phyloP scores from a whole-genome alignment of 805 yeast species.

The Nakazawaea peltata region DNA sequence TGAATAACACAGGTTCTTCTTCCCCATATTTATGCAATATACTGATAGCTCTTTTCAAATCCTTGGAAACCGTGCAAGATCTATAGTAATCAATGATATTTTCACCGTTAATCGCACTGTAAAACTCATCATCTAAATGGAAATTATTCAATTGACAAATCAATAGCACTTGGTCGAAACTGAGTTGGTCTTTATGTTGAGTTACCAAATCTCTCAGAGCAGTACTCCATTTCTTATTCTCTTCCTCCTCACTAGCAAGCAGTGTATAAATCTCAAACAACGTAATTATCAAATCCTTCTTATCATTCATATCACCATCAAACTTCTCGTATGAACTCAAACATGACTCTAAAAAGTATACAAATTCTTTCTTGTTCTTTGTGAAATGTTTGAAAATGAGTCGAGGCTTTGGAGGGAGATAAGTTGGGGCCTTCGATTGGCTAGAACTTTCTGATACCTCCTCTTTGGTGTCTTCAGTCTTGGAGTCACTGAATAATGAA shows the following conservation, averaged over 20 bases:
- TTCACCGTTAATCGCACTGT: constrained; percentile 29
- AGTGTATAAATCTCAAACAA: constrained; percentile 75
- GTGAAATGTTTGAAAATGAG: constrained; percentile 81
- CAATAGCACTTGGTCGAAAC: constrained; percentile 45
- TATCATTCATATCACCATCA: constrained; percentile 65
- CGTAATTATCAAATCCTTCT: constrained; percentile 66
- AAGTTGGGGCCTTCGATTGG: constrained; percentile 43
- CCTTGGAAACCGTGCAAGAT: constrained; percentile 49
- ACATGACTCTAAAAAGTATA: constrained; percentile 88
- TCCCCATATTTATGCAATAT: constrained; percentile 55
- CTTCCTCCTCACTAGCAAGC: constrained; percentile 31
- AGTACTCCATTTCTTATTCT: constrained; percentile 41
- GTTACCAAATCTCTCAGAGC: constrained; percentile 50
- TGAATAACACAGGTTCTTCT: constrained; percentile 55
- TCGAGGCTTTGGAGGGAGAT: constrained; percentile 87
- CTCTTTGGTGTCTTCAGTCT: constrained; percentile 11
- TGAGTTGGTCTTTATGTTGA: constrained; percentile 39
- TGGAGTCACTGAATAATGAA: constrained; percentile 11
- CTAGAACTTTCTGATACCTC: neutral
- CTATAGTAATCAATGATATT: constrained; percentile 60
- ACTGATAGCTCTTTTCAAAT: constrained; percentile 47
- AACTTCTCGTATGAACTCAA: constrained; percentile 67
- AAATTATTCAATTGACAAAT: constrained; percentile 52
- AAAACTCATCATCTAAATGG: constrained; percentile 34
- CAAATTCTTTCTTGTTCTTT: constrained; percentile 82